These are phyloP conservation scores for Jaminaea rosea DNA, from an alignment of 1,284 basidiomycete genomes.

Conservation along the genomic window DNA sequence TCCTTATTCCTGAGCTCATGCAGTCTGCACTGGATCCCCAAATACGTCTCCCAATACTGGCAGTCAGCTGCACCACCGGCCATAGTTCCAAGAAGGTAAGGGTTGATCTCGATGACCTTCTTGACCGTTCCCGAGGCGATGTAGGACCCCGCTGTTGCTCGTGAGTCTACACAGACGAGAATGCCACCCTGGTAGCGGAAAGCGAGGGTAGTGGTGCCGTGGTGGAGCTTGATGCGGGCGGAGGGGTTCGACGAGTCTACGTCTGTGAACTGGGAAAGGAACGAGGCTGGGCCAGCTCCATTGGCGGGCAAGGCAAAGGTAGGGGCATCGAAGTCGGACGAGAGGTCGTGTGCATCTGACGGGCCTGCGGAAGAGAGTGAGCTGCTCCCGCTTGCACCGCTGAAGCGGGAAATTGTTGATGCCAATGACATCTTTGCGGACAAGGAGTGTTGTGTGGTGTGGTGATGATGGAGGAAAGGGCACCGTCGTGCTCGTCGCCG, in stretches of 20 bases:
- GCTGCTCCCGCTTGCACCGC: neutral
- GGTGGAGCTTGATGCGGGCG: slow-evolving; percentile 81
- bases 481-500: too few species aligned
- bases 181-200: slow-evolving; percentile 96
- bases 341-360: neutral
- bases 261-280: slow-evolving; percentile 44
- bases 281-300: slow-evolving; percentile 5
- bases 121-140: slow-evolving; percentile 59
- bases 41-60: slow-evolving; percentile 96
- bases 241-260: slow-evolving; percentile 43
- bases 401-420: neutral
- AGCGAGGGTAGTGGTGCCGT: slow-evolving; percentile 96
- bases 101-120: slow-evolving; percentile 94
- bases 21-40: slow-evolving; percentile 92
- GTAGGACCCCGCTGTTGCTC: slow-evolving; percentile 94
- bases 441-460: too few species aligned
- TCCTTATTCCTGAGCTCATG: slow-evolving; percentile 96
- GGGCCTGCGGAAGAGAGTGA: neutral
- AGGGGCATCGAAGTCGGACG: neutral
- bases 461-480: too few species aligned
- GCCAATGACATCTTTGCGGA: neutral
- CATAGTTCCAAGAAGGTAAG: slow-evolving; percentile 96
- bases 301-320: neutral
- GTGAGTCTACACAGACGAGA: slow-evolving; percentile 93
- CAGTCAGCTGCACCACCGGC: slow-evolving; percentile 91